Evolutionary conservation across 1,284 basidiomycete genomes (phyloP).

Genomic region (Stygiomarasmius scandens): DNA sequence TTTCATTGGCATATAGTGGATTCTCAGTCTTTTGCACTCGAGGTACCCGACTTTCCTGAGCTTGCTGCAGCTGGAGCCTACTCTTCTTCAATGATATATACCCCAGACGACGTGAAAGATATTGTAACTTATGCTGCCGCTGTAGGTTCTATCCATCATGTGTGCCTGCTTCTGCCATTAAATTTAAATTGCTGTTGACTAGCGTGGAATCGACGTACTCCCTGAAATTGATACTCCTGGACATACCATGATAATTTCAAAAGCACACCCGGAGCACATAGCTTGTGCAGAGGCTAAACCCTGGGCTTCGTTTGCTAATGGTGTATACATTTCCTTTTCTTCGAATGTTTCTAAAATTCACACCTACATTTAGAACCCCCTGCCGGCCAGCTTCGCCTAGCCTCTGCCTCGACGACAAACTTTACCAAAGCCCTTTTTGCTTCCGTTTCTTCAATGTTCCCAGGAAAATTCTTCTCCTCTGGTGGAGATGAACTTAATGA

Average conservation of each 20-base stretch:
- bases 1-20: conserved; percentile 86
- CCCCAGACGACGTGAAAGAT: conserved; percentile 57
- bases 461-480: conserved; percentile 69
- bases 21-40: conserved; percentile 76
- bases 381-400: conserved; percentile 78
- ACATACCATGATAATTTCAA: conserved; percentile 71
- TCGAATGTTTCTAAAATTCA: too few relatives aligned
- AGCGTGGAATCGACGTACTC: conserved; percentile 81
- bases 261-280: conserved; percentile 71
- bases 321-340: conserved; percentile 27
- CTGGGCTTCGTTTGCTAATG: conserved; percentile 66
- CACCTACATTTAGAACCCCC: too few relatives aligned
- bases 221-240: conserved; percentile 79
- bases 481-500: conserved; percentile 85
- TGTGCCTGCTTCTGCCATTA: not conserved
- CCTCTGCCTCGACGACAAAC: conserved; percentile 45
- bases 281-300: conserved; percentile 68
- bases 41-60: conserved; percentile 62
- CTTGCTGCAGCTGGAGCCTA: conserved; percentile 74
- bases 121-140: conserved; percentile 74
- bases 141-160: conserved; percentile 40
- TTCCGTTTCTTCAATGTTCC: conserved; percentile 41
- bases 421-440: conserved; percentile 52
- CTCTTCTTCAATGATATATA: conserved; percentile 58
- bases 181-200: not conserved